These are phyloP conservation scores for Teratosphaeria viscida DNA, from an alignment of 2,329 filamentous ascomycete species.

Conservation along the genomic window DNA sequence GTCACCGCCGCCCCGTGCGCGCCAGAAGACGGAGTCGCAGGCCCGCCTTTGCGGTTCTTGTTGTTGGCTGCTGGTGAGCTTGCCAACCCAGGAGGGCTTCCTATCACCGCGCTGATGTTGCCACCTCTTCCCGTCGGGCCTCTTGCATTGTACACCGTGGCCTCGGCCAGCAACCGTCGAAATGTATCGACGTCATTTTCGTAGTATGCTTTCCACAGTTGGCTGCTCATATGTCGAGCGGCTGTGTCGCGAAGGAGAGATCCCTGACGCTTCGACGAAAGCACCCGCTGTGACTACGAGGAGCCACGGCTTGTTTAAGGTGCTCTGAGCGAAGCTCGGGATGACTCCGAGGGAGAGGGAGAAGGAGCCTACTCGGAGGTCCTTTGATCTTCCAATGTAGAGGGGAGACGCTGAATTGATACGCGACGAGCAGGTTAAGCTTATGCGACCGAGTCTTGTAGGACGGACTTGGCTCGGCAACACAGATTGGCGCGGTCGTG, in stretches of 20 bases:
- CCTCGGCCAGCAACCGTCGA: slow-evolving; percentile 73
- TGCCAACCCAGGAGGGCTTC: slow-evolving; percentile 36
- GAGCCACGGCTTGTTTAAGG: slow-evolving; percentile 89
- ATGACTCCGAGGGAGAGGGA: slow-evolving; percentile 7
- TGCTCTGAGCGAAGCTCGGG: slow-evolving; percentile 40
- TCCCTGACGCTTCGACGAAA: slow-evolving; percentile 45
- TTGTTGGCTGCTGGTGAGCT: slow-evolving; percentile 33
- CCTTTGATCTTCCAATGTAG: neutral
- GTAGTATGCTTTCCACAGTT: slow-evolving; percentile 93
- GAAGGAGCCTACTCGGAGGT: neutral
- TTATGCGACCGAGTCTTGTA: neutral
- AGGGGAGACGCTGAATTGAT: neutral
- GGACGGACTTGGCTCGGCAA: neutral
- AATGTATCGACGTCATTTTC: slow-evolving; percentile 97
- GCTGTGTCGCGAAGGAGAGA: slow-evolving; percentile 23
- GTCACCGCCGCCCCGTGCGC: slow-evolving; percentile 37
- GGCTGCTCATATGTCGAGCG: slow-evolving; percentile 70
- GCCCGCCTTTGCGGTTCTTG: slow-evolving; percentile 28
- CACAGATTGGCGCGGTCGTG: neutral
- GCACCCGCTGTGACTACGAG: slow-evolving; percentile 79
- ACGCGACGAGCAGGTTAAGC: neutral
- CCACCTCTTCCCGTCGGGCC: slow-evolving; percentile 32
- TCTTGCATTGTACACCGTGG: slow-evolving; percentile 51
- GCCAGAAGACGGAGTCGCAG: slow-evolving; percentile 35
- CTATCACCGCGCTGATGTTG: slow-evolving; percentile 23